Conservation (phyloP, 305 asterid genomes). For the Rubia balearica region DNA sequence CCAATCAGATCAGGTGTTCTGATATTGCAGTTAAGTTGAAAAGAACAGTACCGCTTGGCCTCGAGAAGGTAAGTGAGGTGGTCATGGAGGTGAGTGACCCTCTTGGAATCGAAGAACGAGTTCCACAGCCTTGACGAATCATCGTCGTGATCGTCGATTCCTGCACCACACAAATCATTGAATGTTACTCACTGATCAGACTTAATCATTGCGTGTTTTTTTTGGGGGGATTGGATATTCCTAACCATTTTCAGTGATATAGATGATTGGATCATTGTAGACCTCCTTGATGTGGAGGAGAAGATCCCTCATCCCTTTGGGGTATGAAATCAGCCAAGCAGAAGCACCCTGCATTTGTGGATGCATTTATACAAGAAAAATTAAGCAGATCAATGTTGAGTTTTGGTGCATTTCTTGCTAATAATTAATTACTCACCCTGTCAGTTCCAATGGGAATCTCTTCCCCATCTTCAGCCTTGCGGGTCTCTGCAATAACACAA, state of each 20-base stretch:
- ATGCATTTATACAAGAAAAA: not conserved
- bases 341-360: constrained; percentile 2
- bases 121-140: constrained; percentile 1
- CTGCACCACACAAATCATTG: not conserved
- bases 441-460: constrained; percentile 7
- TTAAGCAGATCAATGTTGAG: not conserved
- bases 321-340: constrained; percentile 9
- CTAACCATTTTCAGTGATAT: constrained; percentile 10
- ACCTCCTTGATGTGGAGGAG: not conserved
- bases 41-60: not conserved
- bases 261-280: constrained; percentile 11
- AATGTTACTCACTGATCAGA: not conserved
- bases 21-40: not conserved
- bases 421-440: not conserved
- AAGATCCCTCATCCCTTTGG: not conserved
- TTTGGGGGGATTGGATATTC: no score
- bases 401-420: not conserved
- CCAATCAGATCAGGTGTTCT: no score
- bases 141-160: constrained; percentile 8
- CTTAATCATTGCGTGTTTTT: not conserved
- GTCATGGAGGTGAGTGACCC: constrained; percentile 8
- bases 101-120: constrained; percentile 5
- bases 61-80: constrained; percentile 1
- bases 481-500: not conserved
- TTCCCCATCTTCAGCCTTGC: not conserved